phyloP scores from a whole-genome alignment of 257 asterid species.

The Solanum gandarillasii region DNA sequence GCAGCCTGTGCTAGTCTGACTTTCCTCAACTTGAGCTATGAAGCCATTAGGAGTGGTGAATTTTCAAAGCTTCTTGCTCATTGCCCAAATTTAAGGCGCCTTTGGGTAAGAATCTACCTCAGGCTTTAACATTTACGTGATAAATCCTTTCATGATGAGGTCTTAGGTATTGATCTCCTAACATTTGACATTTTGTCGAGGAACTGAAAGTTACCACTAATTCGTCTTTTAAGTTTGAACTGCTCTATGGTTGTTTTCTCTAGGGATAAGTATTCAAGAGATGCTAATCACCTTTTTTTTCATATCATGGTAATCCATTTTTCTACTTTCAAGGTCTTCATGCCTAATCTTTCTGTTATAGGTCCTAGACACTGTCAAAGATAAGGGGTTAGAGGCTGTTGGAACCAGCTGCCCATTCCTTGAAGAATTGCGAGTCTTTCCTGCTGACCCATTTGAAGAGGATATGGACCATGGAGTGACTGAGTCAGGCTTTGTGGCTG shows the following conservation, averaged over 20 bases:
- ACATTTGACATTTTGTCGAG: neutral
- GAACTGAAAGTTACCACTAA: neutral
- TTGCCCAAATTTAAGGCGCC: conserved; percentile 70
- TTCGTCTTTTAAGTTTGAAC: neutral
- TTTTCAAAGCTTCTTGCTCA: conserved; percentile 43
- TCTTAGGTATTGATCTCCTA: neutral
- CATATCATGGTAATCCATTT: neutral
- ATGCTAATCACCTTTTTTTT: neutral
- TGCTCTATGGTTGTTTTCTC: neutral
- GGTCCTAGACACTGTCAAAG: conserved; percentile 72
- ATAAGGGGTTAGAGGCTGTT: conserved; percentile 75
- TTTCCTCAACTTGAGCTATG: conserved; percentile 60
- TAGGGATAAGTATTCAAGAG: neutral
- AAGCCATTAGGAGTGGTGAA: conserved; percentile 49
- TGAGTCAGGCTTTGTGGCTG: conserved; percentile 64
- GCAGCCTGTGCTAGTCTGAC: conserved; percentile 58
- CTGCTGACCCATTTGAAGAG: conserved; percentile 48
- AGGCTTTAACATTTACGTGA: neutral
- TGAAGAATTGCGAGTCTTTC: conserved; percentile 79
- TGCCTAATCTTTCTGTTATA: conserved; percentile 14
- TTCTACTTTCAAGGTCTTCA: neutral
- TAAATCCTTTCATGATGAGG: neutral
- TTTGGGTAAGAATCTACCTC: conserved; percentile 54
- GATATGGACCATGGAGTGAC: conserved; percentile 60
- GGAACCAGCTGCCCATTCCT: conserved; percentile 69